These are phyloP conservation scores for Microcera coccophila DNA, from an alignment of 2,329 filamentous ascomycete species.

Conservation along the genomic window DNA sequence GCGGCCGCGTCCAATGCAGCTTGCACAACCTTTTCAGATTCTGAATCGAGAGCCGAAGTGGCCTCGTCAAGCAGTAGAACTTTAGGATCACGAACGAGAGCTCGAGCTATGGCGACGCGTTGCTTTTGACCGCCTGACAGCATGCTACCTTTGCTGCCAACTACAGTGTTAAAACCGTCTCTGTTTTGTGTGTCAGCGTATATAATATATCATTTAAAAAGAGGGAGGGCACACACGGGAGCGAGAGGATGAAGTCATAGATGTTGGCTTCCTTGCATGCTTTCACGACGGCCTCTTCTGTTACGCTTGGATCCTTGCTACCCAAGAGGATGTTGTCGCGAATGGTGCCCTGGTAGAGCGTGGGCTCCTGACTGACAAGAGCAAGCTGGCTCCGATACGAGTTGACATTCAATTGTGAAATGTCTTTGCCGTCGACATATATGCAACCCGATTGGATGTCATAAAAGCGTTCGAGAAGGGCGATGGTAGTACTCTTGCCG, in stretches of 20 bases:
- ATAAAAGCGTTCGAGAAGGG: constrained; percentile 54
- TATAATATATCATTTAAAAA: too few species aligned
- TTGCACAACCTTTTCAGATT: constrained; percentile 63
- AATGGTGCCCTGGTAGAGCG: constrained; percentile 41
- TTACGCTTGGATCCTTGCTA: constrained; percentile 21
- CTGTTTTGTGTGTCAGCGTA: too few species aligned
- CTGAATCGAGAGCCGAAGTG: constrained; percentile 55
- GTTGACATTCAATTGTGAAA: constrained; percentile 16
- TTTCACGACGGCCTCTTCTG: constrained; percentile 35
- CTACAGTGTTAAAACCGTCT: constrained; percentile 54
- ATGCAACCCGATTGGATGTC: constrained; percentile 23
- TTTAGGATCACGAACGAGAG: constrained; percentile 58
- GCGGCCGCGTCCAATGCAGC: constrained; percentile 74
- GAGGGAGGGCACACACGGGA: too few species aligned
- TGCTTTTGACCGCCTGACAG: constrained; percentile 66
- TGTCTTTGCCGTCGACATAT: constrained; percentile 10
- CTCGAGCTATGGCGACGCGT: constrained; percentile 62
- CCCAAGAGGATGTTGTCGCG: constrained; percentile 49
- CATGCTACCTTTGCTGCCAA: constrained; percentile 59
- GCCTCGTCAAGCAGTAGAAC: constrained; percentile 67
- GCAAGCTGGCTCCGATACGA: constrained; percentile 24
- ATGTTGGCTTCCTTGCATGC: constrained; percentile 48
- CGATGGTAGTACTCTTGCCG: constrained; percentile 51
- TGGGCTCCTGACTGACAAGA: constrained; percentile 28
- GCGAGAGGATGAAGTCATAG: constrained; percentile 44